Conservation (phyloP, 208 protist species). For the Balamuthia mandrillaris region DNA sequence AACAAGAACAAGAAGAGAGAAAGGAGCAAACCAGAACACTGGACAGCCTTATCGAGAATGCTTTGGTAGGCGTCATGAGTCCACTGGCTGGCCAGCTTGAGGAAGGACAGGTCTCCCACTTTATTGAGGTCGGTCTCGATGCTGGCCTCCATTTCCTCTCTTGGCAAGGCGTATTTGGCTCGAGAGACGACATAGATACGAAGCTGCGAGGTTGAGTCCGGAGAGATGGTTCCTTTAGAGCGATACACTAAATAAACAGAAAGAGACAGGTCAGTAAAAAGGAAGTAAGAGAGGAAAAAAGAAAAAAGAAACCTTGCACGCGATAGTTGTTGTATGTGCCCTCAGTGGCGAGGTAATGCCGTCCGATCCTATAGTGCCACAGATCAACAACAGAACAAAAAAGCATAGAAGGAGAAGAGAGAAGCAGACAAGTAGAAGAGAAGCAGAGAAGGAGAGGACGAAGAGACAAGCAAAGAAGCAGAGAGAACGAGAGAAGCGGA, state of each 20-base stretch:
- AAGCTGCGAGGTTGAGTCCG: neutral
- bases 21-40: conserved; percentile 60
- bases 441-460: neutral
- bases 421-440: neutral
- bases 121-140: conserved; percentile 43
- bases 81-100: conserved; percentile 61
- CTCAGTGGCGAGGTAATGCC: too few relatives aligned
- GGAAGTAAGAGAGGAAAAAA: neutral
- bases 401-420: neutral
- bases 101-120: conserved; percentile 36
- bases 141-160: neutral
- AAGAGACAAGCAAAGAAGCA: neutral
- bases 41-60: conserved; percentile 68
- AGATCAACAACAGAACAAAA: neutral
- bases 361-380: too few relatives aligned
- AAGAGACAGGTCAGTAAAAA: neutral
- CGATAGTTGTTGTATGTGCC: too few relatives aligned
- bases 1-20: conserved; percentile 62
- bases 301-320: too few relatives aligned
- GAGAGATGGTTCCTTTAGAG: neutral
- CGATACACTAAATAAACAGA: conserved; percentile 6
- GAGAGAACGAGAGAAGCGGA: conserved; percentile 4
- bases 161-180: neutral
- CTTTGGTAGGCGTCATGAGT: conserved; percentile 70
- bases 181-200: conserved; percentile 29